Percentiles rank a stretch among this genome's conserved stretches.
Conservation (phyloP, 805 yeast species). For the Nakazawaea sp. region DNA sequence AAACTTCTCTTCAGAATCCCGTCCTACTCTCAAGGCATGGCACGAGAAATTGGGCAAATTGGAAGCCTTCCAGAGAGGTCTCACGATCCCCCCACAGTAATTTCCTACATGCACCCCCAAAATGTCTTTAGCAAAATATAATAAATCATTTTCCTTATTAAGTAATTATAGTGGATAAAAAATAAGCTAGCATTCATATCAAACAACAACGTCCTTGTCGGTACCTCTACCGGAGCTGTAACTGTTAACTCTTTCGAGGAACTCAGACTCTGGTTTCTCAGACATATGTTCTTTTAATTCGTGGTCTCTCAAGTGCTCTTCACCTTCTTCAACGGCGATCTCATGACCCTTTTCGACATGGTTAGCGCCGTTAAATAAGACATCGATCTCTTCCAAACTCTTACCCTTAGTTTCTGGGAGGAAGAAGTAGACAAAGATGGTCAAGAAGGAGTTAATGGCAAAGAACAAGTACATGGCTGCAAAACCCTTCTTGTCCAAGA, state of each 20-base stretch:
- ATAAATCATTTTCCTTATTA: no score
- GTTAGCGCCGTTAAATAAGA: constrained; percentile 20
- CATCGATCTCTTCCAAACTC: constrained; percentile 39
- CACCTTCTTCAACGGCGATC: constrained; percentile 21
- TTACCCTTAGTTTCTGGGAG: constrained; percentile 43
- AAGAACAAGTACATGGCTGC: constrained; percentile 27
- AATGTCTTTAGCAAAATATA: no score
- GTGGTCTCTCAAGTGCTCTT: constrained; percentile 14
- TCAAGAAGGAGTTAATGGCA: constrained; percentile 28
- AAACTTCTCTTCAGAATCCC: background rate
- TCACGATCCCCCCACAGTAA: no score
- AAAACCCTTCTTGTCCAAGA: constrained; percentile 43
- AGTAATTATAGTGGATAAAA: no score
- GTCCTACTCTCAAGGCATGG: constrained; percentile 6
- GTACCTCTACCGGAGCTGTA: no score
- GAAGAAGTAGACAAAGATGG: constrained; percentile 29
- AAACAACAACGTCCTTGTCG: no score
- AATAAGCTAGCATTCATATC: no score
- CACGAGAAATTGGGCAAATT: constrained; percentile 5
- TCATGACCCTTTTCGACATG: constrained; percentile 23
- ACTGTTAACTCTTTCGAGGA: background rate
- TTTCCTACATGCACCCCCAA: no score
- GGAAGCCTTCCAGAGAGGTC: constrained; percentile 7
- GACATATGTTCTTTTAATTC: background rate
- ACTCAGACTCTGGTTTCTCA: constrained; percentile 3